Base-by-base conservation (phyloP, 495 filamentous ascomycete genomes). In the Aspergillus coremiiformis region DNA sequence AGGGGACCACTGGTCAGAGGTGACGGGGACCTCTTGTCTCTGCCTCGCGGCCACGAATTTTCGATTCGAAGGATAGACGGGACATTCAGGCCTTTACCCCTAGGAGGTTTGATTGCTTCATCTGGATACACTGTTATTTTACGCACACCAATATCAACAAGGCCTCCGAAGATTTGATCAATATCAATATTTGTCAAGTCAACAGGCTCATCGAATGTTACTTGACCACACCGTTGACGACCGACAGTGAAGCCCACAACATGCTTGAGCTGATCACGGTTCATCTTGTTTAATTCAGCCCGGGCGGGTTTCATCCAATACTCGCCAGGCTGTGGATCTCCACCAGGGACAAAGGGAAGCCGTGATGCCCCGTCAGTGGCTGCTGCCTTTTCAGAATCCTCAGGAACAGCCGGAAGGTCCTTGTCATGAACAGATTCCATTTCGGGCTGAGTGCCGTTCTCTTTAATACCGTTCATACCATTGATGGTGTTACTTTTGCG, bases 31-130 rank as follows among this genome's bases (percentile, higher is more conserved):
- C 71, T 74, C 61, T 78, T 78, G 60, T 83, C 82, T 33, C 78
- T 74, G 37, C 81, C 77, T 44, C 92, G 83, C 9, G 93, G 93
- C 81, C 86, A 96, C 3, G 92, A 94, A 59, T 96, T 89, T 64
- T 91, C 84, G 10, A 98, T 79, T 14, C 77, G 79, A 46, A 98
- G 87, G 5, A 82, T 80, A 0, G 93, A 87, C 1, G 90, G 91
- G 4, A 96, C 87, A 58, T 98, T 98, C 53, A 98, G 76, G 6
- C 89, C 91, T 59, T 87, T 86, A 43, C 94, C 94, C 47, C 79
- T 75, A 3, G 83, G 73, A 17, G 93, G 88, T 71, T 96, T 97
- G 57, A 80, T 78, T 0, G 75, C 70, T 27, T 78, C 71, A 30
- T 86, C 81, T 8, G 86, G 82, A 61, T 97, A 98, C 15, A 96